Base-by-base conservation (phyloP, 306 rosid genomes). In the Trichosanthes truncata region DNA sequence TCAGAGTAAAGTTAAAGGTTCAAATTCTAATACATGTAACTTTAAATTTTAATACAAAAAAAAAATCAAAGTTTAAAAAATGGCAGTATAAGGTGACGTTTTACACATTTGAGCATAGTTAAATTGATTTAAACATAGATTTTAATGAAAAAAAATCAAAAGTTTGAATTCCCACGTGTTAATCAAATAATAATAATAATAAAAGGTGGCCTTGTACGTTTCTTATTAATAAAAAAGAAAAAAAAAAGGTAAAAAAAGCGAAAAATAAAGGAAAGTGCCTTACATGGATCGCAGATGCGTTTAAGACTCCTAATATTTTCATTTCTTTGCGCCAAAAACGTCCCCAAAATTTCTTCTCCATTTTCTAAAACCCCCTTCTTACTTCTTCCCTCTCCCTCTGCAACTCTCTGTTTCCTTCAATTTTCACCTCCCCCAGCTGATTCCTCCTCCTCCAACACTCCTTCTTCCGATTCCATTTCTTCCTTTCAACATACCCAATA, bases 251-350 rank as follows among this genome's bases (percentile, higher is more conserved):
- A 18, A 4, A 25, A 10, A 9, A 12, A 12, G 0, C 7, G 20
- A 55, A 20, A 8, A 55, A 20, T 1, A 59, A 26, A 59, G 33
- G 35, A 59, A 59, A 59, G 60, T 55, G 60, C 10, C 12, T 31
- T 68, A 21, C 4, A 41, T n/a, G 52, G 21, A 63, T 63, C 45
- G 33, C 2, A 68, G 75, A 68, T n/a, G 75, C 52, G 75, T 68
- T n/a, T 26, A 25, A 49, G 55, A 49, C 3, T 20, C 23, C 7
- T n/a, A 5, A 51, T 11, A 46, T 46, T 63, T 33, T 35, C 46
- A 31, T 17, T 63, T 63, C 14, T 68, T 68, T 68, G 74, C 74
- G 75, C 75, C 75, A 68, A 68, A 62, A 67, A 17, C 8, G 10
- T 67, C 74, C 51, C 74, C 51, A 38, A 63, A 66, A 66, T 66